A percentile compares a stretch with the other conserved stretches of the same genome.
Evolutionary conservation across 75 land plant genomes (phyloP).

Genomic region (Sequoiadendron giganteum): DNA sequence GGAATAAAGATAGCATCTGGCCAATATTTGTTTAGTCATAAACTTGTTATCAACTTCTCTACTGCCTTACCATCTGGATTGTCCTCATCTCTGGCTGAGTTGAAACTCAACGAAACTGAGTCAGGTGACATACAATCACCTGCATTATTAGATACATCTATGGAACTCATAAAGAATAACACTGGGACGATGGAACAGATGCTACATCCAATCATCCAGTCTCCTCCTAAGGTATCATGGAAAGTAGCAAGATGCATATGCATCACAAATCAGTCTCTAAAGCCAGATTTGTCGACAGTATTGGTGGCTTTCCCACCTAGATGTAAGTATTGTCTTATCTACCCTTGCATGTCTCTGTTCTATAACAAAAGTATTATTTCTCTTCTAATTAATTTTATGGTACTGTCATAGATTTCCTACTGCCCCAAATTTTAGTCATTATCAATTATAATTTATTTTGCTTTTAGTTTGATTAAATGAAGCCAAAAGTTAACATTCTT

Average conservation of each 20-base stretch:
- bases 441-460: neutral
- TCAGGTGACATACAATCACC: slow-evolving; percentile 3
- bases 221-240: slow-evolving; percentile 9
- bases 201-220: neutral
- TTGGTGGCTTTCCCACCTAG: slow-evolving; percentile 78
- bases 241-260: slow-evolving; percentile 79
- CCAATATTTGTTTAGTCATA: slow-evolving; percentile 63
- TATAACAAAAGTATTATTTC: neutral
- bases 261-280: slow-evolving; percentile 65
- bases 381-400: neutral
- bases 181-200: neutral
- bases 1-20: slow-evolving; percentile 80
- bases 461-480: neutral
- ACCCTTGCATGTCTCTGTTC: neutral
- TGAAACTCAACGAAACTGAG: slow-evolving; percentile 1
- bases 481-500: neutral
- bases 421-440: neutral
- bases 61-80: slow-evolving; percentile 24
- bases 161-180: neutral
- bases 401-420: neutral
- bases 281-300: slow-evolving; percentile 52
- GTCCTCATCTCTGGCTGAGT: slow-evolving; percentile 6
- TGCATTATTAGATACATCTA: neutral
- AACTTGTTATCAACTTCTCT: slow-evolving; percentile 64
- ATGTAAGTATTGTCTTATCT: slow-evolving; percentile 49